These are phyloP conservation scores for Gloeopeniophorella convolvens DNA, from an alignment of 768 basidiomycete genomes.

Conservation along the genomic window DNA sequence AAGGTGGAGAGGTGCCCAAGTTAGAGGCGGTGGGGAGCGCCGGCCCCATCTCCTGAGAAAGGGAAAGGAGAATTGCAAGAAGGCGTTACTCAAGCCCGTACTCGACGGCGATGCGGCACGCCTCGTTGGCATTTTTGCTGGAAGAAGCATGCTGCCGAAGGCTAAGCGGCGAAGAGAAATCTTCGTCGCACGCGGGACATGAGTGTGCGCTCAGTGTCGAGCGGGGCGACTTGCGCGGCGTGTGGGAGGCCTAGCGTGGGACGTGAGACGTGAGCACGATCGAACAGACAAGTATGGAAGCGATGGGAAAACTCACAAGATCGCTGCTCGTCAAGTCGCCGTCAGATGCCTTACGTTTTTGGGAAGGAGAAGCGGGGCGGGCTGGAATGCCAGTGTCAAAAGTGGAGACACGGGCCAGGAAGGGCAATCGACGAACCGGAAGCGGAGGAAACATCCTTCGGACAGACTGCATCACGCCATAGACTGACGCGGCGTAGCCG, in stretches of 20 bases:
- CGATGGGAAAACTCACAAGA: slow-evolving; percentile 8
- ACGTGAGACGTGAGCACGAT: slow-evolving; percentile 8
- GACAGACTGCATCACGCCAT: slow-evolving; percentile 56
- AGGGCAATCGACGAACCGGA: slow-evolving; percentile 8
- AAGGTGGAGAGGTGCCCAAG: neutral
- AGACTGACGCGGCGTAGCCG: slow-evolving; percentile 63
- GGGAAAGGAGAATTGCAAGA: neutral
- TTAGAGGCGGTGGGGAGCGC: neutral
- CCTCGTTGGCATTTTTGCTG: slow-evolving; percentile 47
- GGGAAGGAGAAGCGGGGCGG: slow-evolving; percentile 11
- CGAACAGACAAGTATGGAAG: neutral
- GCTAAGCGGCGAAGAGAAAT: slow-evolving; percentile 51
- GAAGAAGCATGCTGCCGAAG: slow-evolving; percentile 56
- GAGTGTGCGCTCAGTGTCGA: slow-evolving; percentile 37
- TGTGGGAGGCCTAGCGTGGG: slow-evolving; percentile 6
- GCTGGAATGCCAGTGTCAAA: neutral
- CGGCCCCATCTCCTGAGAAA: neutral
- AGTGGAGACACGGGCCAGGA: neutral
- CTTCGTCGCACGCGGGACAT: slow-evolving; percentile 71
- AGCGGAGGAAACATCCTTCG: slow-evolving; percentile 30
- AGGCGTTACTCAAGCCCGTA: slow-evolving; percentile 56
- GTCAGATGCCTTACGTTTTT: slow-evolving; percentile 20
- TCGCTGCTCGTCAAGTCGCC: slow-evolving; percentile 11
- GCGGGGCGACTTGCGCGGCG: slow-evolving; percentile 17
- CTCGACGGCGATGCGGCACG: slow-evolving; percentile 66